These are phyloP conservation scores for Leccinum truebloodii DNA, from an alignment of 768 basidiomycete species.

Conservation along the genomic window DNA sequence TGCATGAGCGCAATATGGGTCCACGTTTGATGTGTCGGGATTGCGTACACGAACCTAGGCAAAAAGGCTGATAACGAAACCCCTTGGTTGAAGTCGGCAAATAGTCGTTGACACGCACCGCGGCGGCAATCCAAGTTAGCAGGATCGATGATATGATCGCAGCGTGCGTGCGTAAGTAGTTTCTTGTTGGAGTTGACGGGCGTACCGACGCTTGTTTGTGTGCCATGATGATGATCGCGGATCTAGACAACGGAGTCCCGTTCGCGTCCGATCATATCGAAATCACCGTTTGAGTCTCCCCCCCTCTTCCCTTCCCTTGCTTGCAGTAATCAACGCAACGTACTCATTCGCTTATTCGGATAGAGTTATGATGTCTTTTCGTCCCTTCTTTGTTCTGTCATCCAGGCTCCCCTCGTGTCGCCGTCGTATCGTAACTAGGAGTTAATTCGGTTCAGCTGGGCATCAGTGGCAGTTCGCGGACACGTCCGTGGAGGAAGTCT, in stretches of 20 bases:
- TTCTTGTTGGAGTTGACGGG: not conserved
- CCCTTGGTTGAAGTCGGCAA: not conserved
- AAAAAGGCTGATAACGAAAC: not conserved
- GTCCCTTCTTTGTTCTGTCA: not conserved
- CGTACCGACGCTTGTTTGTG: not conserved
- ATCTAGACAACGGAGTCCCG: not conserved
- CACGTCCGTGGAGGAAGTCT: not conserved
- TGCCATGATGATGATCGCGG: not conserved
- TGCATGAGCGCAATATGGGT: not conserved
- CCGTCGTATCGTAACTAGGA: not conserved
- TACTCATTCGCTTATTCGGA: not conserved
- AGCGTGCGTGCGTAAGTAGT: not conserved
- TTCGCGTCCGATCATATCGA: not conserved
- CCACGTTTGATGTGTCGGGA: constrained; percentile 2
- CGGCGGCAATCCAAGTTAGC: not conserved
- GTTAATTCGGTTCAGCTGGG: not conserved
- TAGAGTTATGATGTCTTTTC: not conserved
- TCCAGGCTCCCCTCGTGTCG: not conserved
- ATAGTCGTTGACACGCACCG: not conserved
- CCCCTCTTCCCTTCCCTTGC: not conserved
- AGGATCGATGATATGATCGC: not conserved
- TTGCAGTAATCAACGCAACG: not conserved
- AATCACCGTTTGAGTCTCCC: not conserved
- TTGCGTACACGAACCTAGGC: not conserved
- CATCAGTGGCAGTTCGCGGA: not conserved